Evolutionary conservation across 805 yeast genomes (phyloP), one percentile per base, ranked within the genome.

Genomic region (Candida fluviatilis): DNA sequence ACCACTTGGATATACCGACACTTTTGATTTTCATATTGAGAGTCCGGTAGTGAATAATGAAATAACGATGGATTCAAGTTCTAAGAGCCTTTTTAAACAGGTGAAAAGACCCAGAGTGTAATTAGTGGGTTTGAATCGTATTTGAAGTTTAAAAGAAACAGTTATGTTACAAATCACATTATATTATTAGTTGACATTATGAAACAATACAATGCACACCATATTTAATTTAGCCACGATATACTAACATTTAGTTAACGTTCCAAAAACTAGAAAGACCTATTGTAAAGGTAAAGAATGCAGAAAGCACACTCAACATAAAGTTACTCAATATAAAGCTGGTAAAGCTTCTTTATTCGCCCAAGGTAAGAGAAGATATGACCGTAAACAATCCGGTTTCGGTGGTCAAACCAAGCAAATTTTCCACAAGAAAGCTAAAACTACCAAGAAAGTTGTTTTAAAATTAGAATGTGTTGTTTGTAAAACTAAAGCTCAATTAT

Each of bases 381-480:
- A 93, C 91, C 96, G 99, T 79, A 93, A 93, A 78, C 99, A 93
- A 81, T 71, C 85, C 65, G 99, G 99, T 89, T 93, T 82, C 79
- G 99, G 99, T 87, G 99, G 99, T 87, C 99, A 93, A 81, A 93
- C 99, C 78, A 93, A 89, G 82, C 99, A 83, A 71, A 84, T 93
- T 78, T 93, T 93, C 97, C 98, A 89, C 86, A 93, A 93, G 87
- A 93, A 93, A 78, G 99, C 99, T 65, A 93, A 93, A 89, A 93
- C 98, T 62, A 93, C 99, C 82, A 93, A 93, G 89, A 93, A 93
- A 86, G 95, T 93, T 72, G 99, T 93, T 57, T 84, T 93, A 71
- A 91, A 97, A 81, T 84, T 93, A 69, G 99, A 93, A 82, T 93
- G 99, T 86, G 88, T 90, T 63, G 80, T 73, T 62, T 93, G 99